Base-by-base conservation (phyloP, 106 monocot genomes). In the Triglochin maritima region DNA sequence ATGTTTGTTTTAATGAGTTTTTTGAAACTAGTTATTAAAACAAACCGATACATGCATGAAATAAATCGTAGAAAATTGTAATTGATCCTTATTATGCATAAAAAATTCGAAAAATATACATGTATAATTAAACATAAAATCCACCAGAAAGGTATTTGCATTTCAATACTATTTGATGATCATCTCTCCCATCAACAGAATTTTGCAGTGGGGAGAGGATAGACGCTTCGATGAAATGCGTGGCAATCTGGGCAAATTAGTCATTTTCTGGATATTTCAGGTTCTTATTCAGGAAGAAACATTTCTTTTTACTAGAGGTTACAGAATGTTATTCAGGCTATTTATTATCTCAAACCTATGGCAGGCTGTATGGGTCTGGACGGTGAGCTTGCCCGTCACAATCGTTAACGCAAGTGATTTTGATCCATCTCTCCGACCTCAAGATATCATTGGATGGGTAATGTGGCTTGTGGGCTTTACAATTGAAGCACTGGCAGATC, bases 301-400 rank as follows among this genome's bases (percentile, higher is more conserved):
- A 14, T 58, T 11, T 8, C 52, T 2, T 11, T 52, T 52, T 29
- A 29, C 29, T 0, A 6, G 11, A 52, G 52, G 52, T 11, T 8
- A 52, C 52, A 0, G 11, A 52, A 8, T 8, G 52, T 7, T 8
- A 52, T 8, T 52, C 7, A 52, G 11, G 52, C 62, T 14, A 15
- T 44, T 45, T 42, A 63, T 7, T 17, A 4, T 2, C 3, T 9
- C 41, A 55, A 55, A 55, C 50, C 59, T 44, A 60, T 76, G 2
- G 60, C 77, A 99, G 98, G 96, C 96, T 69, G 60, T 92, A 5
- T 99, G 98, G 92, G 98, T 99, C 4, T 99, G 98, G 98, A 84
- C 88, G 57, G 98, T 92, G 50, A 99, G 98, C 72, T 78, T 99
- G 78, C 98, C 98, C 65, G 60, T 99, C 56, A 99, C 88, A 51